Evolutionary conservation across 371 early-diverging fungal species (phyloP).

Genomic region (Blyttiomyces sp.): DNA sequence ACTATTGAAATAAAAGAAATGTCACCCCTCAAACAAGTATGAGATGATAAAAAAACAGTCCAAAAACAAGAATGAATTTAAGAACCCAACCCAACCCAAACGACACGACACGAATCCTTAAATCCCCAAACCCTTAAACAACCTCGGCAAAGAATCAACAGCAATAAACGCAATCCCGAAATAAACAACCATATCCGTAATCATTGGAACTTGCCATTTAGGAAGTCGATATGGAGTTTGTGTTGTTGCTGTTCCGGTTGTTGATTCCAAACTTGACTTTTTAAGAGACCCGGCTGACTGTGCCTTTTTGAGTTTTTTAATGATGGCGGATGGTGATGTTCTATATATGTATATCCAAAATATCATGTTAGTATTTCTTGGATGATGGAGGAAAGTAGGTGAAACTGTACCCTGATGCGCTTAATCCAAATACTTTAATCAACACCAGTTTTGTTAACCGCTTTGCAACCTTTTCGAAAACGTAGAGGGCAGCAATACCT

Average conservation of each 20-base stretch:
- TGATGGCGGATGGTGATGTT: background rate
- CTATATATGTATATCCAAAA: background rate
- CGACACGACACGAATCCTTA: too few relatives aligned
- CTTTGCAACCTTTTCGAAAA: too few relatives aligned
- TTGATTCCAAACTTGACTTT: background rate
- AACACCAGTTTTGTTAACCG: too few relatives aligned
- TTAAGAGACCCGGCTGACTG: background rate
- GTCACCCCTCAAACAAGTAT: too few relatives aligned
- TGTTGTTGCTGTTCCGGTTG: background rate
- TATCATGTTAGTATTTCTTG: background rate
- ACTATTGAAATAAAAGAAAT: too few relatives aligned
- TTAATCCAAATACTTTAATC: too few relatives aligned
- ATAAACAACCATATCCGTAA: constrained; percentile 14
- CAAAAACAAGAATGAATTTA: too few relatives aligned
- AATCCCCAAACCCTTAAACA: constrained; percentile 9
- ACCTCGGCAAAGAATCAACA: constrained; percentile 11
- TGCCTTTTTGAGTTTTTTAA: background rate
- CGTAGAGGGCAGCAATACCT: background rate
- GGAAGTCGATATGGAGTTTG: background rate
- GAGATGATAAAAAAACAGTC: too few relatives aligned
- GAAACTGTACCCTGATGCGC: too few relatives aligned
- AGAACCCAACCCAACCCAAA: too few relatives aligned
- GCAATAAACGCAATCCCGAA: constrained; percentile 21
- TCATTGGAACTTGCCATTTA: constrained; percentile 5
- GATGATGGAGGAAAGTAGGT: too few relatives aligned